Evolutionary conservation across 2,329 filamentous ascomycete genomes (phyloP), one percentile per base, ranked within the genome.

Genomic region (Pyricularia pennisetigena): DNA sequence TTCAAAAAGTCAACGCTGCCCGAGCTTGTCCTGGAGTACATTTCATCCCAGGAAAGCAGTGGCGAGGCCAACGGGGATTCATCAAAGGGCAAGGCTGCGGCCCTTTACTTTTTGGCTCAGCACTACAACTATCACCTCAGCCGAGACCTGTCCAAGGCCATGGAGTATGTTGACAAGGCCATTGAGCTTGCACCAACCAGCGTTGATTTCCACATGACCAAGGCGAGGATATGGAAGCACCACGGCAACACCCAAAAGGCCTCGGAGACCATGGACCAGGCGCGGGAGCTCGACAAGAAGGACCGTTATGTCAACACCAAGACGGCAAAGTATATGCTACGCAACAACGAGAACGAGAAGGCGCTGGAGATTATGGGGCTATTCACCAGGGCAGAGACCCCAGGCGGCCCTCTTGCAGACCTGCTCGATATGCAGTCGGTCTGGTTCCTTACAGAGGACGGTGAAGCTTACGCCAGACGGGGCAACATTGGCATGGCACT

Each of bases 281-380:
- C 95, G 1, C 88, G 95, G 67, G 85, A 88, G 71, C 84, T 97
- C 70, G 96, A 99, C 75, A 87, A 91, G 72, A 93, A 90, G 79
- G 95, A 99, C 76, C 89, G 95, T 63, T 97, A 98, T 78, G 98
- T 98, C 83, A 99, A 99, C 83, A 96, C 93, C 71, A 99, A 99
- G 81, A 90, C 93, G 66, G 94, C 94, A 69, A 99, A 99, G 77
- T 99, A 99, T 77, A 93, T 96, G 78, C 85, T 99, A 65, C 89
- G 95, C 68, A 97, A 97, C 79, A 88, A 97, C 77, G 88, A 97
- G 76, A 95, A 92, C 75, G 92, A 96, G 67, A 88, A 88, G 73
- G 94, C 92, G 0, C 81, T 98, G 67, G 88, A 92, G 74, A 97
- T 93, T 0, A 93, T 98, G 84, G 92, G 93, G 71, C 86, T 97